Conservation (phyloP, 2,329 filamentous ascomycete genomes). For the Colletotrichum magnum region DNA sequence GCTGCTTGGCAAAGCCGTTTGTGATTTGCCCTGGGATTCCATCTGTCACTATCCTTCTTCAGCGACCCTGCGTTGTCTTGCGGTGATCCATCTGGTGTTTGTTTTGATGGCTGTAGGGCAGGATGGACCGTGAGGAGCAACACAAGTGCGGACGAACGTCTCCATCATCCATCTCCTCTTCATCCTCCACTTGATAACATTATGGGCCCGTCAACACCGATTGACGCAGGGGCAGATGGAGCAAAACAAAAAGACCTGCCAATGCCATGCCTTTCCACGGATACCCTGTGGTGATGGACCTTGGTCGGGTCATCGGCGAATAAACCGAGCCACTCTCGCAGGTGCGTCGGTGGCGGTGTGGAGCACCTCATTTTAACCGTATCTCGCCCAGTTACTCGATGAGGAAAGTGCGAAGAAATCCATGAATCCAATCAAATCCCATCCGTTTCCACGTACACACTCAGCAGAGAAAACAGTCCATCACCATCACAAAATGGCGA, state of each 20-base stretch:
- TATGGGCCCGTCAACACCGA: neutral
- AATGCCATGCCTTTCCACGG: too few species aligned
- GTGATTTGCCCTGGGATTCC: constrained; percentile 12
- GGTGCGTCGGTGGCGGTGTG: constrained; percentile 25
- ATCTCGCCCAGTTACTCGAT: constrained; percentile 23
- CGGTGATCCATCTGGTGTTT: too few species aligned
- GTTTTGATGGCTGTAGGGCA: too few species aligned
- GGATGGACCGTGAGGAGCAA: too few species aligned
- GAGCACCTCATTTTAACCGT: constrained; percentile 39
- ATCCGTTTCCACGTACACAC: neutral
- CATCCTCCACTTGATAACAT: too few species aligned
- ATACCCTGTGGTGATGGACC: neutral
- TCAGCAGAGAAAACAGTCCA: neutral
- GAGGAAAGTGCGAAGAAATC: constrained; percentile 18
- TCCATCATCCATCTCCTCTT: too few species aligned
- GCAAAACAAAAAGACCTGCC: neutral
- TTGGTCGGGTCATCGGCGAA: constrained; percentile 26
- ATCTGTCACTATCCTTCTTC: constrained; percentile 1
- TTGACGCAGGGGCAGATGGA: neutral
- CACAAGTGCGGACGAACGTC: too few species aligned
- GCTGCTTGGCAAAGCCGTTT: constrained; percentile 38
- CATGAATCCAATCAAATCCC: neutral
- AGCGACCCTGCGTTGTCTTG: constrained; percentile 18
- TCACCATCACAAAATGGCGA: neutral
- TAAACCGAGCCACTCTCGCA: constrained; percentile 27